These are phyloP conservation scores for Bipolaris oryzae DNA, from an alignment of 2,329 filamentous ascomycete genomes.

Conservation along the genomic window DNA sequence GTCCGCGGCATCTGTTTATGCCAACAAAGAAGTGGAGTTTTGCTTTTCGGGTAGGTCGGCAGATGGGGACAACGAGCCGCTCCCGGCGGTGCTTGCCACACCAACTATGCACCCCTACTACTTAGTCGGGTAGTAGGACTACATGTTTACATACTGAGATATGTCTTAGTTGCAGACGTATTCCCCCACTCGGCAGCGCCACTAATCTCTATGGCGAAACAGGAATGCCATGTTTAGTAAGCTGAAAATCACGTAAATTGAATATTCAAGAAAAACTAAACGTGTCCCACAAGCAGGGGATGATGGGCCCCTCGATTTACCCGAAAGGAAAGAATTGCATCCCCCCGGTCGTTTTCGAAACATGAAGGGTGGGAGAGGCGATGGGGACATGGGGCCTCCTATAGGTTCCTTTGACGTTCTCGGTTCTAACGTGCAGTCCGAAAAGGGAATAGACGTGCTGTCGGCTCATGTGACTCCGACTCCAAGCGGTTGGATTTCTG, in stretches of 20 bases:
- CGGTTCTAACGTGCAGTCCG: conserved; percentile 1
- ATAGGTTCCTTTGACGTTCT: conserved; percentile 4
- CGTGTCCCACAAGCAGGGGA: background rate
- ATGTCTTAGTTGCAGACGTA: background rate
- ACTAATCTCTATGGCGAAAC: background rate
- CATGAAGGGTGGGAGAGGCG: background rate
- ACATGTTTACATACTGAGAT: background rate
- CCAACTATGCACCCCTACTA: background rate
- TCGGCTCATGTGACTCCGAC: conserved; percentile 3
- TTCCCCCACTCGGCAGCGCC: background rate
- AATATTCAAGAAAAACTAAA: background rate
- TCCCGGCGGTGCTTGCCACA: conserved; percentile 2
- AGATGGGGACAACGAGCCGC: conserved; percentile 11
- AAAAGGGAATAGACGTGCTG: background rate
- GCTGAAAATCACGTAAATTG: background rate
- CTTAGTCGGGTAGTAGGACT: background rate
- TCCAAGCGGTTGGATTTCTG: background rate
- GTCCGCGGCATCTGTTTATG: conserved; percentile 2
- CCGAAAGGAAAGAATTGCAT: conserved; percentile 7
- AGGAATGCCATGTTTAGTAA: background rate
- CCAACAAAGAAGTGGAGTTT: conserved; percentile 6
- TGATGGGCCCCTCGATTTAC: conserved; percentile 2
- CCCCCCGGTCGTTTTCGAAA: conserved; percentile 10
- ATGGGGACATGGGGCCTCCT: background rate
- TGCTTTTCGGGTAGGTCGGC: conserved; percentile 8